A percentile compares a stretch with the other conserved stretches of the same genome.
Evolutionary conservation across 1,139 yeast genomes (phyloP).

Genomic region (Geotrichum macrosporum): DNA sequence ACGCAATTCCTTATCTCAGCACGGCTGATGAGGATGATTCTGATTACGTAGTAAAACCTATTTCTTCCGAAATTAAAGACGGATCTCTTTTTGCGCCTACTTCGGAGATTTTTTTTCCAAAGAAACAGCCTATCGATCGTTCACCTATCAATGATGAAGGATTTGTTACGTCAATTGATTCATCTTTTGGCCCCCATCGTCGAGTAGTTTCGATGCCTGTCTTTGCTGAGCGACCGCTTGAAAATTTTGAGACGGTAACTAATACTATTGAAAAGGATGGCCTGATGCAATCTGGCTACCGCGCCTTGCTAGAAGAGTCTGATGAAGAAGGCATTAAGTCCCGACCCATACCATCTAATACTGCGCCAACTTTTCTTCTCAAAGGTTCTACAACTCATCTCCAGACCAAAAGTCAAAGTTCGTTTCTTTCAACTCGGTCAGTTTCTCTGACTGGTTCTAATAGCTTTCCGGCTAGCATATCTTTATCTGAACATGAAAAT

Average conservation of each 20-base stretch:
- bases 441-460: not conserved
- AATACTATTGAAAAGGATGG: constrained; percentile 1
- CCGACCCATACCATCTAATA: not conserved
- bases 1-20: constrained; percentile 20
- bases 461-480: constrained; percentile 8
- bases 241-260: constrained; percentile 5
- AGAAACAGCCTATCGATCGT: constrained; percentile 1
- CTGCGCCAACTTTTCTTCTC: not conserved
- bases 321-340: constrained; percentile 7
- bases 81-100: not conserved
- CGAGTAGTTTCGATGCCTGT: constrained; percentile 18
- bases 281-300: constrained; percentile 15
- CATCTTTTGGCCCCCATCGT: constrained; percentile 5
- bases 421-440: constrained; percentile 8
- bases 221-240: not conserved
- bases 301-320: constrained; percentile 10
- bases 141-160: constrained; percentile 15
- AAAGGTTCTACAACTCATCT: not conserved
- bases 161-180: constrained; percentile 18
- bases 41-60: constrained; percentile 17
- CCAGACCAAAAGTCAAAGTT: constrained; percentile 2
- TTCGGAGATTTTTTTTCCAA: constrained; percentile 6
- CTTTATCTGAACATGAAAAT: constrained; percentile 10
- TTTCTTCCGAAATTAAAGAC: constrained; percentile 10
- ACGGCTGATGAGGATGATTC: constrained; percentile 8